A percentile compares a stretch with the other conserved stretches of the same genome.
Conservation (phyloP, 495 filamentous ascomycete species). For the Parathielavia appendiculata region DNA sequence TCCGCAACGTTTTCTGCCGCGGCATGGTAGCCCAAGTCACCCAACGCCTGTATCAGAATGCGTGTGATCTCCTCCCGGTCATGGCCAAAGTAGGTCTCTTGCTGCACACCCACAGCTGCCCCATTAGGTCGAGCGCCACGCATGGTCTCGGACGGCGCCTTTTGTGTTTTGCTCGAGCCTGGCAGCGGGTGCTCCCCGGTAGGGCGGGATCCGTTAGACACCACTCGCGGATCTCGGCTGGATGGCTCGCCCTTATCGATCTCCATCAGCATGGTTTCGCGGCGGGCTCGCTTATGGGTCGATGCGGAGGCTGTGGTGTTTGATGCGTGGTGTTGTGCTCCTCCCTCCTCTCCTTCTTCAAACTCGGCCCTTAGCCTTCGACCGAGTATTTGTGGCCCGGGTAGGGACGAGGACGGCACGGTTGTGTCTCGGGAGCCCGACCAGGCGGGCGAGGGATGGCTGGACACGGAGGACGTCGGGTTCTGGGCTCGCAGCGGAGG, state of each 20-base stretch:
- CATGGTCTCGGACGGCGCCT: constrained; percentile 25
- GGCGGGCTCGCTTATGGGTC: constrained; percentile 25
- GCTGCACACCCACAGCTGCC: constrained; percentile 17
- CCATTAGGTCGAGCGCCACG: constrained; percentile 40
- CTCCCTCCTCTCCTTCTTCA: constrained; percentile 21
- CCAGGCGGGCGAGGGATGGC: background rate
- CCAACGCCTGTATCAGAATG: constrained; percentile 84
- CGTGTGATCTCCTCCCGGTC: constrained; percentile 90
- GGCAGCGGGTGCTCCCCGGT: constrained; percentile 23
- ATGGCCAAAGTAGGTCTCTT: constrained; percentile 60
- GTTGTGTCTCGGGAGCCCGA: constrained; percentile 12
- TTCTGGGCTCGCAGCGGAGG: constrained; percentile 18
- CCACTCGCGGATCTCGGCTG: constrained; percentile 34
- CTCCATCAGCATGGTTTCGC: constrained; percentile 31
- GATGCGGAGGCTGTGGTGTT: constrained; percentile 6
- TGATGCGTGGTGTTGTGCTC: constrained; percentile 8
- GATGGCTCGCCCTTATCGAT: constrained; percentile 31
- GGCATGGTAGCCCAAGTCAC: constrained; percentile 76
- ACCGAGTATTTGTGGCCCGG: constrained; percentile 23
- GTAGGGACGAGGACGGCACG: background rate
- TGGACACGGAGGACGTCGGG: constrained; percentile 13
- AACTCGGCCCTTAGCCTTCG: constrained; percentile 24
- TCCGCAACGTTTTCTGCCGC: constrained; percentile 68
- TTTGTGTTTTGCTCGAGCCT: constrained; percentile 38
- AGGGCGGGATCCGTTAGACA: constrained; percentile 38